Conservation (phyloP, 1,284 basidiomycete genomes). For the Cryptococcus amylolentus region DNA sequence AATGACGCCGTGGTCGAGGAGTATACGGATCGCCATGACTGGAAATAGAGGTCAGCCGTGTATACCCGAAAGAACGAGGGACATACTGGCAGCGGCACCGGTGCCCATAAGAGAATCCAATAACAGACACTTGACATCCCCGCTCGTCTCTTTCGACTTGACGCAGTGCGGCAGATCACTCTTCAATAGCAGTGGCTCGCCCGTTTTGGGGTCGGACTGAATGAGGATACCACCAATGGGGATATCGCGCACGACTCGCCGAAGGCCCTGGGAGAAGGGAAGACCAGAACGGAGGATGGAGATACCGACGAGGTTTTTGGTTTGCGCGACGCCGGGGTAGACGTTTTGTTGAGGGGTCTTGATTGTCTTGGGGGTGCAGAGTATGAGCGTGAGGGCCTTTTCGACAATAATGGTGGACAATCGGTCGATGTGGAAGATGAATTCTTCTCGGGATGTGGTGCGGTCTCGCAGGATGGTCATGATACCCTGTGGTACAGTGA, state of each 20-base stretch:
- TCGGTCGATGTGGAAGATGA: constrained; percentile 63
- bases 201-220: constrained; percentile 76
- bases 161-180: constrained; percentile 71
- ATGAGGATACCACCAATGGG: constrained; percentile 85
- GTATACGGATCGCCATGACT: constrained; percentile 87
- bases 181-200: constrained; percentile 84
- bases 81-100: constrained; percentile 72
- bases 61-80: not conserved
- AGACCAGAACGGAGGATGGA: constrained; percentile 60
- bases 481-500: constrained; percentile 62
- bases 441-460: constrained; percentile 71
- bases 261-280: constrained; percentile 84
- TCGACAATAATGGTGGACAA: constrained; percentile 82
- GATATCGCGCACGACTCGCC: constrained; percentile 80
- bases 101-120: constrained; percentile 94
- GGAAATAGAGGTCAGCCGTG: constrained; percentile 1
- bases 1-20: constrained; percentile 89
- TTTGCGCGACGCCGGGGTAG: constrained; percentile 63
- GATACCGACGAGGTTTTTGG: constrained; percentile 49
- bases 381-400: constrained; percentile 74
- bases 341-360: constrained; percentile 64
- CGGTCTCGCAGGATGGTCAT: constrained; percentile 77
- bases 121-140: constrained; percentile 77
- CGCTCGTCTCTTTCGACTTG: constrained; percentile 62
- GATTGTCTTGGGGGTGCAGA: constrained; percentile 63